Conservation (phyloP, 129 eudicot genomes). For the Heracleum sosnowskyi region DNA sequence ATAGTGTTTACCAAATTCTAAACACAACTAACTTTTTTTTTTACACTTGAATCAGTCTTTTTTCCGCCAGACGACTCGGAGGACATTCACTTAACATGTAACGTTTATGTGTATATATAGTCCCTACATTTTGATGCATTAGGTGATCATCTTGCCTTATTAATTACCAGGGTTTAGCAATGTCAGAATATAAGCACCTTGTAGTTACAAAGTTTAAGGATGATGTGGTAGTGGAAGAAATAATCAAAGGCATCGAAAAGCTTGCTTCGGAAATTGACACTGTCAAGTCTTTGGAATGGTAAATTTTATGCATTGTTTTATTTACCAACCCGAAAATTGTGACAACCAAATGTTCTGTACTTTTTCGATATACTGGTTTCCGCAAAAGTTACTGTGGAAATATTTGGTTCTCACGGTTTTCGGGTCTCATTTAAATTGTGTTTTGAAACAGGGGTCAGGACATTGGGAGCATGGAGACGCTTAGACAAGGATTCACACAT, state of each 20-base stretch:
- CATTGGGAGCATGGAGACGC: slow-evolving; percentile 71
- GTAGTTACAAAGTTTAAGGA: slow-evolving; percentile 88
- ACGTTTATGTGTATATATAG: neutral
- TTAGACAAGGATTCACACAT: slow-evolving; percentile 85
- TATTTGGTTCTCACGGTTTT: neutral
- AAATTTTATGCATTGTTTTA: no score
- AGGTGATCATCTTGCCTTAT: neutral
- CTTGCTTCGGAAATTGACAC: slow-evolving; percentile 58
- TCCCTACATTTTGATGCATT: neutral
- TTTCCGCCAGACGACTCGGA: no score
- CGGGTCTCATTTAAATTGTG: neutral
- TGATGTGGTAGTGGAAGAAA: slow-evolving; percentile 60
- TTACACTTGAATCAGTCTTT: no score
- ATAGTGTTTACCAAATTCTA: no score
- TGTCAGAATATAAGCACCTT: slow-evolving; percentile 36
- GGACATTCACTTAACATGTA: neutral
- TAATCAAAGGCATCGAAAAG: slow-evolving; percentile 73
- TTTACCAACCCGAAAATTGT: no score
- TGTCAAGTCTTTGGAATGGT: slow-evolving; percentile 91
- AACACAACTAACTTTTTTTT: no score
- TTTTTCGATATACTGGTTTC: neutral
- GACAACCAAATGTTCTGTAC: no score
- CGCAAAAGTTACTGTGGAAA: neutral
- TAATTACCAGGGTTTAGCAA: neutral
- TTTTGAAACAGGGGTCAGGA: slow-evolving; percentile 60